Evolutionary conservation across 495 filamentous ascomycete species (phyloP).

Genomic region (Margaritispora aquatica): DNA sequence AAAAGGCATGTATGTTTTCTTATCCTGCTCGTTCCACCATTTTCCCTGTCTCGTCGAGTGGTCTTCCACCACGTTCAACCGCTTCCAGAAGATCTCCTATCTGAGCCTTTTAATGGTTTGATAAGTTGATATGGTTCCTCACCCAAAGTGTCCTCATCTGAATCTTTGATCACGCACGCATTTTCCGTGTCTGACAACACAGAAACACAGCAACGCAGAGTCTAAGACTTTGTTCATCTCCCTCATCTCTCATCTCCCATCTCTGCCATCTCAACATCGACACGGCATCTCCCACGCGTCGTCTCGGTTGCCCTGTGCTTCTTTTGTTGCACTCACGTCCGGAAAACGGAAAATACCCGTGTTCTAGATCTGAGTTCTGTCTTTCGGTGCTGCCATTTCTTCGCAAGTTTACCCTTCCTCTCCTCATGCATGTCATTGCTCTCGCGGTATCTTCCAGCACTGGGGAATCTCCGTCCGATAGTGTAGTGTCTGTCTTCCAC

Average conservation of each 20-base stretch:
- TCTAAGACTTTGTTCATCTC: no score
- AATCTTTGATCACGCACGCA: neutral
- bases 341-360: neutral
- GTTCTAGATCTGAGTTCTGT: neutral
- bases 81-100: neutral
- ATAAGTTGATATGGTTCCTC: no score
- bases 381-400: neutral
- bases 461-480: neutral
- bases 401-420: neutral
- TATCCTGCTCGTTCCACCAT: neutral
- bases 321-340: neutral
- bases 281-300: neutral
- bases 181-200: neutral
- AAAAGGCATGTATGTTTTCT: no score
- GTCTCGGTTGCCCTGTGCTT: neutral
- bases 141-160: neutral
- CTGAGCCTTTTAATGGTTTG: neutral
- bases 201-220: neutral
- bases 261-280: neutral
- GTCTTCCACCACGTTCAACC: neutral
- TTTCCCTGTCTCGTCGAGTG: neutral
- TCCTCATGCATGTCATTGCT: neutral
- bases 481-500: no score
- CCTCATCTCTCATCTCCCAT: no score
- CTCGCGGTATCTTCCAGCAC: neutral